These are phyloP conservation scores for Suillus weaverae DNA, from an alignment of 768 basidiomycete genomes.

Conservation along the genomic window DNA sequence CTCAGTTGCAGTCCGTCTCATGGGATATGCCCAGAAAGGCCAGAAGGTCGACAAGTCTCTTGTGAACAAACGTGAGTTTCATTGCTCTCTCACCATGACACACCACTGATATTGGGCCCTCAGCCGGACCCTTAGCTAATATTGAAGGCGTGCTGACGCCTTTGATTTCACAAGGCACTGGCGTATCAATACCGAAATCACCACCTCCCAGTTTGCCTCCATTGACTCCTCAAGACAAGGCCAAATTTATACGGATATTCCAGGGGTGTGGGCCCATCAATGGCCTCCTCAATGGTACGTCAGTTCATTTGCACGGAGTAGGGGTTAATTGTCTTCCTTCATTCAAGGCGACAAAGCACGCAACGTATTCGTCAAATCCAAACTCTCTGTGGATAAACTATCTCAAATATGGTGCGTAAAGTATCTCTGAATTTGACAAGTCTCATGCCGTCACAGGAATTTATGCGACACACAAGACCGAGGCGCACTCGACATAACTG, in stretches of 20 bases:
- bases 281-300: conserved; percentile 75
- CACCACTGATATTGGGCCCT: conserved; percentile 15
- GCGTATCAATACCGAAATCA: conserved; percentile 60
- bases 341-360: conserved; percentile 79
- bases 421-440: not conserved
- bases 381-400: conserved; percentile 81
- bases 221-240: conserved; percentile 75
- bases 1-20: conserved; percentile 83
- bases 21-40: conserved; percentile 91
- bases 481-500: conserved; percentile 82
- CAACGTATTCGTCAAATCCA: conserved; percentile 89
- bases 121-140: conserved; percentile 82
- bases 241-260: conserved; percentile 84
- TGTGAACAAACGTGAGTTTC: conserved; percentile 66
- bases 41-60: conserved; percentile 64
- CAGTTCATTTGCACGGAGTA: not conserved
- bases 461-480: conserved; percentile 94
- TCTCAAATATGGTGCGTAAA: conserved; percentile 84
- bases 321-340: conserved; percentile 3
- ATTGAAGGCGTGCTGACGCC: conserved; percentile 66
- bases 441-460: conserved; percentile 52
- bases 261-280: conserved; percentile 65
- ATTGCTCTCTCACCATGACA: conserved; percentile 1
- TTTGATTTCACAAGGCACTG: conserved; percentile 57
- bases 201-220: conserved; percentile 60